Conservation (phyloP, 202 grass and related monocot species). For the Saccharum hybrid region DNA sequence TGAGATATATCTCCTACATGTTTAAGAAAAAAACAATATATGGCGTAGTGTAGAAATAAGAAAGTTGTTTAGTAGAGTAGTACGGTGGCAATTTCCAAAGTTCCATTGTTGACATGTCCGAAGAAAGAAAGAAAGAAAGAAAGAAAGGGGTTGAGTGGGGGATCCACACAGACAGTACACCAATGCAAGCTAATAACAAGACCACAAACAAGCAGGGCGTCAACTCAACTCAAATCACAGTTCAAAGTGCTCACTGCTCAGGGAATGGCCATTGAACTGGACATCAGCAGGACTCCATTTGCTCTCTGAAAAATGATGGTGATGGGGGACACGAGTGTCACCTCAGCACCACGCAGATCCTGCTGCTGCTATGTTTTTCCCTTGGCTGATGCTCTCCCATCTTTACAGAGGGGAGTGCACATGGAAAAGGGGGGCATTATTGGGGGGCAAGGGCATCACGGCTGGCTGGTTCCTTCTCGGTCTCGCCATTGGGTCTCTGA, state of each 20-base stretch:
- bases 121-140: no score
- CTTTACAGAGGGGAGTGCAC: slow-evolving; percentile 79
- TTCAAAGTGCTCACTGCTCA: background rate
- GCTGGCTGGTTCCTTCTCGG: slow-evolving; percentile 26
- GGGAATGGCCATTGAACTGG: slow-evolving; percentile 36
- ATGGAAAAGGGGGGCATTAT: slow-evolving; percentile 57
- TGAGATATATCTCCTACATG: background rate
- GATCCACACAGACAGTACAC: background rate
- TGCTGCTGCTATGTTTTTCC: slow-evolving; percentile 13
- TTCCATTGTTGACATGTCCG: slow-evolving; percentile 46
- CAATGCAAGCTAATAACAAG: background rate
- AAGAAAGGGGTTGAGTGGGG: background rate
- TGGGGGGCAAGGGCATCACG: slow-evolving; percentile 38
- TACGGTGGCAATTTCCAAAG: slow-evolving; percentile 42
- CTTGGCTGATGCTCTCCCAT: background rate
- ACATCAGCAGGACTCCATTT: slow-evolving; percentile 24
- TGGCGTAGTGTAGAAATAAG: background rate
- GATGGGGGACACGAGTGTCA: slow-evolving; percentile 62
- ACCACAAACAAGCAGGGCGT: slow-evolving; percentile 23
- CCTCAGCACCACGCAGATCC: slow-evolving; percentile 50
- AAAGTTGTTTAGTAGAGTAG: background rate
- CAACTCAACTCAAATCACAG: slow-evolving; percentile 46
- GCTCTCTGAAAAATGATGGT: slow-evolving; percentile 50
- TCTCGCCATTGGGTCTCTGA: slow-evolving; percentile 43
- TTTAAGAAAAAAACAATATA: background rate